Evolutionary conservation across 2,329 filamentous ascomycete species (phyloP), one percentile per base, ranked within the genome.

Genomic region (Ophiosphaerella korrae): DNA sequence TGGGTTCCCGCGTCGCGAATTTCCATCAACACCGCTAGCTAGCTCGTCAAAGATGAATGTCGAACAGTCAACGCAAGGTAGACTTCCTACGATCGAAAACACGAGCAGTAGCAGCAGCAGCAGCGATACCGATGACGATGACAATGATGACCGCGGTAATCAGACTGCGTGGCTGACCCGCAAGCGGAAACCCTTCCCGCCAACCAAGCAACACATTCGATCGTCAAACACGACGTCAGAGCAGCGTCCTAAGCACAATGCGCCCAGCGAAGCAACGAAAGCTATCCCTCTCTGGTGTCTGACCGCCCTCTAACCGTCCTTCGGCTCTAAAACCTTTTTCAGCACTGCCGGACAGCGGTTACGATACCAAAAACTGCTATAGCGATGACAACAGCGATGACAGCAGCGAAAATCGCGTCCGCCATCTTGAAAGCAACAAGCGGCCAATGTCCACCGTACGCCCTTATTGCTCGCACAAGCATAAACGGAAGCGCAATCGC

Each of bases 1-100:
- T 36, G 33, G 41, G 40, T 35, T 16, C 33, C 3, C n/a, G 36
- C 33, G 46, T 42, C 33, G 45, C 46, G 23, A 53, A 46, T 23
- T 44, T 34, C 42, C 18, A 32, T 46, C 39, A 37, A 45, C 39
- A 12, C 33, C 32, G 42, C 36, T 42, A 32, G 37, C 13, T 53
- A 42, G 34, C 40, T 49, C 32, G 5, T 29, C 9, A 5, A 29
- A 29, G 26, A 11, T 29, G 9, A 11, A 29, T 29, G 5, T 29
- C 5, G 2, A 5, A 29, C 39, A 37, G 42, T 42, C 45, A 49
- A 49, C 35, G 36, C 36, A 34, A 46, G 35, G 29, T 36, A 46
- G 33, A 36, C 29, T 32, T 24, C 11, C 35, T 29, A 16, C 2
- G 14, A 16, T 42, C 26, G 40, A 18, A 33, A 13, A 16, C 7